Evolutionary conservation across 352 stramenopile species (phyloP).

Genomic region (Pythium periplocum): DNA sequence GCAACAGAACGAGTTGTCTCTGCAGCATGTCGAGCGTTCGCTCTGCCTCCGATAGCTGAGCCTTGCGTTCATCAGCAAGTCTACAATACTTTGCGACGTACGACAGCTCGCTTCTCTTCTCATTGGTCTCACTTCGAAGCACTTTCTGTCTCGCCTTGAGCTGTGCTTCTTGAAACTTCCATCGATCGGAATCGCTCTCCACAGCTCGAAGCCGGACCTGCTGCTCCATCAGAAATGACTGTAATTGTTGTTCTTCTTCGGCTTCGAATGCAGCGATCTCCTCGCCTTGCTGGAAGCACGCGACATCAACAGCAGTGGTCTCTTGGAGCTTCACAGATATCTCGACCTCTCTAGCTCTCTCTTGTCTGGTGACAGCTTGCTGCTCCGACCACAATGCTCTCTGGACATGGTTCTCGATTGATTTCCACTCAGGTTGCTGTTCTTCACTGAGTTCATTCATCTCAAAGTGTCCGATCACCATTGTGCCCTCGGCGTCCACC

Average conservation of each 20-base stretch:
- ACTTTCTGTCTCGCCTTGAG: conserved; percentile 48
- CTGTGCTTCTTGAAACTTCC: conserved; percentile 39
- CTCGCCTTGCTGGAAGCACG: conserved; percentile 18
- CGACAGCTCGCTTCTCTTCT: conserved; percentile 26
- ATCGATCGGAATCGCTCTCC: conserved; percentile 20
- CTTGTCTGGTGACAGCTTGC: conserved; percentile 27
- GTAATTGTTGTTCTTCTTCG: conserved; percentile 21
- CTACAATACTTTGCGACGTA: conserved; percentile 26
- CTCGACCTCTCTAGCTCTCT: conserved; percentile 28
- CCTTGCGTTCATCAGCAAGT: conserved; percentile 24
- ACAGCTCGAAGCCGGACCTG: conserved; percentile 16
- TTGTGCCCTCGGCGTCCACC: conserved; percentile 26
- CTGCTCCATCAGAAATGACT: conserved; percentile 26
- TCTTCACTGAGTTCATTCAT: conserved; percentile 9
- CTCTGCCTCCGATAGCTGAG: conserved; percentile 34
- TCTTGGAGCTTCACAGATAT: conserved; percentile 24
- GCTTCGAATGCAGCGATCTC: conserved; percentile 26
- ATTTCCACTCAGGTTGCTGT: too few relatives aligned
- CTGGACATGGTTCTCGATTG: conserved; percentile 19
- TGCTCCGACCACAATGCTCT: conserved; percentile 34
- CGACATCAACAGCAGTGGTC: conserved; percentile 24
- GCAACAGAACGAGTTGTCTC: conserved; percentile 22
- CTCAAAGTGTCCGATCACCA: conserved; percentile 19
- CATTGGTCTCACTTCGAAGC: conserved; percentile 32
- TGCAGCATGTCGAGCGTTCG: conserved; percentile 38